Evolutionary conservation across 2,329 filamentous ascomycete species (phyloP), one percentile per base, ranked within the genome.

Genomic region (Botrytis medusae): DNA sequence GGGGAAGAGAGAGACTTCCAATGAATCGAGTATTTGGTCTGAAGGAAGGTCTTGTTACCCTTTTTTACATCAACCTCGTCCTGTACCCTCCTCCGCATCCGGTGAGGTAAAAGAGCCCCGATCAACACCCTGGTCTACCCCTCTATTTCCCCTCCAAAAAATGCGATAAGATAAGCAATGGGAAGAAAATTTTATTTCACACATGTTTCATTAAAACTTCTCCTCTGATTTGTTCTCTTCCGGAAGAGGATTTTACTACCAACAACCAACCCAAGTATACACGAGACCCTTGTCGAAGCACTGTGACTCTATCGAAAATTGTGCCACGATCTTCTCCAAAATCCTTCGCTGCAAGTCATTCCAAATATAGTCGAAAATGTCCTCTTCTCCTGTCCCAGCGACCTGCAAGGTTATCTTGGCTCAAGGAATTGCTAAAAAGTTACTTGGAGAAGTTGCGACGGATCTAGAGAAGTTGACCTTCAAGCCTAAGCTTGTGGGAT

Each of bases 331-430:
- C n/a, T 32, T 25, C 40, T 37, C 34, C 32, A 2, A 18, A 63
- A 37, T 54, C 40, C 40, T 64, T 44, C 16, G 12, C 63, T n/a
- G 44, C 34, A 32, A 37, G 16, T 65, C 60, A 6, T 34, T 32
- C 6, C 34, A 59, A 20, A 51, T 12, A 25, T n/a, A 25, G 48
- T 46, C 48, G n/a, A 22, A n/a, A n/a, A 76, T 77, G 72, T 67
- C 76, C 34, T 63, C 74, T 29, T 61, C 74, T 65, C 54, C 69
- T n/a, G 54, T 74, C 14, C 71, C 76, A 54, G 71, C 71, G 83
- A 89, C 92, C 80, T 98, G 96, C 89, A 98, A 97, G 88, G 94
- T 98, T 82, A 89, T 98, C 79, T 89, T 97, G 78, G 93, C 95
- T 74, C 92, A 92, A 78, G 92, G 91, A 78, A 94, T 99, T 80